These are phyloP conservation scores for Metschnikowia kofuensis DNA, from an alignment of 805 yeast genomes.

Conservation along the genomic window DNA sequence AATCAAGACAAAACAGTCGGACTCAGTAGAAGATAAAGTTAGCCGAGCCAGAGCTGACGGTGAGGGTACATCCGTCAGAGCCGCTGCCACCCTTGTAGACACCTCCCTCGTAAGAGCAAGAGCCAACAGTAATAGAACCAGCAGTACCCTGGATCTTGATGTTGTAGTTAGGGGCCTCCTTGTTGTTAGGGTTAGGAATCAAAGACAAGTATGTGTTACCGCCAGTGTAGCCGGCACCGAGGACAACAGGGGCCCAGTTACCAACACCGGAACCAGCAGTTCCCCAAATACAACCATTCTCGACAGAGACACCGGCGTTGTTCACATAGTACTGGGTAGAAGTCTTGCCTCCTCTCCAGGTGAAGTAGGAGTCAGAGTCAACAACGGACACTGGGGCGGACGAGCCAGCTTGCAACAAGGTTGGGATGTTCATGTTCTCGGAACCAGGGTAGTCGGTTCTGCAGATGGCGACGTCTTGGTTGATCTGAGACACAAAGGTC, in stretches of 20 bases:
- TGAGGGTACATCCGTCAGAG: slow-evolving; percentile 20
- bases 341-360: slow-evolving; percentile 61
- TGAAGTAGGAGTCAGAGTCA: slow-evolving; percentile 48
- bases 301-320: slow-evolving; percentile 68
- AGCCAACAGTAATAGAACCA: slow-evolving; percentile 18
- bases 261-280: slow-evolving; percentile 55
- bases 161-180: slow-evolving; percentile 38
- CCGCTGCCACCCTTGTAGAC: slow-evolving; percentile 18
- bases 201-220: slow-evolving; percentile 66
- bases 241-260: slow-evolving; percentile 77
- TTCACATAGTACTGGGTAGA: slow-evolving; percentile 75
- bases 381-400: slow-evolving; percentile 52
- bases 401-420: slow-evolving; percentile 55
- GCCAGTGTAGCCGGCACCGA: slow-evolving; percentile 69
- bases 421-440: slow-evolving; percentile 76
- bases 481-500: slow-evolving; percentile 48
- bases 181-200: slow-evolving; percentile 77
- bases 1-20: not conserved
- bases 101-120: slow-evolving; percentile 18
- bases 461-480: slow-evolving; percentile 59
- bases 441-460: slow-evolving; percentile 83
- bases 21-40: slow-evolving; percentile 19
- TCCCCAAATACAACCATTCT: slow-evolving; percentile 76
- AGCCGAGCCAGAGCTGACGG: slow-evolving; percentile 17
- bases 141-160: slow-evolving; percentile 36